These are phyloP conservation scores for Eucalyptus tenuipes DNA, from an alignment of 345 rosid species.

Conservation along the genomic window DNA sequence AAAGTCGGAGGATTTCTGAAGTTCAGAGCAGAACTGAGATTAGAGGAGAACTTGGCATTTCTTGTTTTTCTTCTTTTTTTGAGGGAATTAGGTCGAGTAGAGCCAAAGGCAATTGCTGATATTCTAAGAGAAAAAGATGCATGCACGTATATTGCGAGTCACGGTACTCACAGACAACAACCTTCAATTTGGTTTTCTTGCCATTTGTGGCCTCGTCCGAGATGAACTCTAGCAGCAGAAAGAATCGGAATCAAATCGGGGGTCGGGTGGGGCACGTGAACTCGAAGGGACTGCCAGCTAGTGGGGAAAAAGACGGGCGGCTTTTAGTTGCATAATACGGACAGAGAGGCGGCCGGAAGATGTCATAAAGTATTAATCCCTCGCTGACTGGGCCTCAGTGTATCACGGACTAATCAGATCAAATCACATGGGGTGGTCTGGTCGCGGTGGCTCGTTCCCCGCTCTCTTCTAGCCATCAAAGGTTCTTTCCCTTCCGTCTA, in stretches of 20 bases:
- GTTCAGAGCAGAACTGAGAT: fast-evolving
- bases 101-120: neutral
- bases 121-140: neutral
- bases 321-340: neutral
- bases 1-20: neutral
- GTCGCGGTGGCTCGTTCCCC: neutral
- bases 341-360: neutral
- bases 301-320: neutral
- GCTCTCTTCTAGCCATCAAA: neutral
- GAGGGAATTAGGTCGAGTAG: neutral
- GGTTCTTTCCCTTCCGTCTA: neutral
- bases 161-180: neutral
- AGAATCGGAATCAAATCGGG: neutral
- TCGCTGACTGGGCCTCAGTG: neutral
- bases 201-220: neutral
- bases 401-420: neutral
- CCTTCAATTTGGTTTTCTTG: neutral
- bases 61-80: neutral
- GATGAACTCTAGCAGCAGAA: neutral
- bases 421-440: neutral
- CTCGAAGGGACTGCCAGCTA: neutral
- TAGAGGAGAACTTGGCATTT: too few relatives aligned
- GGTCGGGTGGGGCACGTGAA: neutral
- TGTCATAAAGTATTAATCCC: neutral
- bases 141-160: neutral